A percentile compares a stretch with the other conserved stretches of the same genome.
Conservation (phyloP, 768 basidiomycete species). For the Suillus discolor region DNA sequence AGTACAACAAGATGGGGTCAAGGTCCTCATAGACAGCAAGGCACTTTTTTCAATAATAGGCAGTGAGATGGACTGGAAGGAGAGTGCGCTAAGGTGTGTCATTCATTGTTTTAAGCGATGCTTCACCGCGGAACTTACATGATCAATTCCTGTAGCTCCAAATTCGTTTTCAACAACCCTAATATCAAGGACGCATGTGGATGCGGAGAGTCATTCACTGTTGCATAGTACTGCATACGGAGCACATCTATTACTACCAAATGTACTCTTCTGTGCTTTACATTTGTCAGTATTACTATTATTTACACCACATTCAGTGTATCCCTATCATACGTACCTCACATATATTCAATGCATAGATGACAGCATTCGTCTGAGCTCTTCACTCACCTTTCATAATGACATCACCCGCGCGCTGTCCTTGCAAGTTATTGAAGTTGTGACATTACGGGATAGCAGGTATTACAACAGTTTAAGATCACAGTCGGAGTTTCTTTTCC, state of each 20-base stretch:
- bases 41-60: slow-evolving; percentile 98
- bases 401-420: background rate
- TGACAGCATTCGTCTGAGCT: background rate
- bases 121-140: slow-evolving; percentile 9
- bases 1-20: slow-evolving; percentile 93
- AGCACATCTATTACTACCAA: slow-evolving; percentile 13
- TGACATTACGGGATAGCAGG: background rate
- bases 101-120: slow-evolving; percentile 1
- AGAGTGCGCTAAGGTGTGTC: slow-evolving; percentile 83
- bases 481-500: slow-evolving; percentile 60
- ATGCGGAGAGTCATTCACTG: slow-evolving; percentile 90
- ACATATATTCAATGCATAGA: slow-evolving; percentile 17
- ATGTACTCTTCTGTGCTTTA: slow-evolving; percentile 5
- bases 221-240: slow-evolving; percentile 32
- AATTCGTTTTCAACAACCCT: slow-evolving; percentile 85
- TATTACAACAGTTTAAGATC: slow-evolving; percentile 20
- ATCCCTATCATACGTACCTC: slow-evolving; percentile 28
- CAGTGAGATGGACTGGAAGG: slow-evolving; percentile 98
- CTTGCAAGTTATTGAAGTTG: background rate
- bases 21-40: slow-evolving; percentile 93
- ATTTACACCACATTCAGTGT: slow-evolving; percentile 20
- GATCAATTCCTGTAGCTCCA: slow-evolving; percentile 52
- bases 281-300: slow-evolving; percentile 7
- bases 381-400: background rate
- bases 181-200: slow-evolving; percentile 96